Base-by-base conservation (phyloP, 2,329 filamentous ascomycete species). In the Tolypocladium tropicale region DNA sequence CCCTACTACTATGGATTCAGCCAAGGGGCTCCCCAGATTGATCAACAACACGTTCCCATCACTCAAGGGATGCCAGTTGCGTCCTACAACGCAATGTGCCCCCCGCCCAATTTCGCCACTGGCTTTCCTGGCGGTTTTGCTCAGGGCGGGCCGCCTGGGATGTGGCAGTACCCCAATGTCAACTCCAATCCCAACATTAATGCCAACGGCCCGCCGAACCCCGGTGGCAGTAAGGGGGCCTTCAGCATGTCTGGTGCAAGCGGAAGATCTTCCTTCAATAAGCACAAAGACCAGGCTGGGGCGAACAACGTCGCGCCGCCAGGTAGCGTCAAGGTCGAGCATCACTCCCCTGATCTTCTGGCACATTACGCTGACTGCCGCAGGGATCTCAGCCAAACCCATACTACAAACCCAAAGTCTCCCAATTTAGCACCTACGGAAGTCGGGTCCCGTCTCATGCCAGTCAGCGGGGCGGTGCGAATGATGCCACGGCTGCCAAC, bases 1-100 rank as follows among this genome's bases (percentile, higher is more conserved):
- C 72, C 73, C 0, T 79, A 72, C 61, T 73, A 72, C 25, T 60
- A 73, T 46, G 74, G 74, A 2, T 75, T 74, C 57, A 61, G 65
- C 12, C 60, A 63, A 23, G 41, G 14, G 7, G 33, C 46, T 36
- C 52, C 51, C 25, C 23, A 32, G 21, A 23, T 25, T 6, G 61
- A 59, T 9, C 65, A 66, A 53, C 60, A 62, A n/a, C 61, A 68
- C 49, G 60, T 65, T 21, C 67, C 67, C 4, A 62, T 68, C 36
- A 70, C 68, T 3, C 67, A 70, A 53, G 66, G 66, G 6, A 64
- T 70, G 60, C 59, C 61, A 1, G 48, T 59, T 37, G 56, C 58
- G 10, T 41, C 59, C 0, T 68, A 64, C 63, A 62, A 59, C 46
- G 50, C 62, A 10, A 57, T 61, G 56, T 61, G 53, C 14, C 61